These are phyloP conservation scores for Phaeosphaeria sp. DNA, from an alignment of 2,329 filamentous ascomycete species.

Conservation along the genomic window DNA sequence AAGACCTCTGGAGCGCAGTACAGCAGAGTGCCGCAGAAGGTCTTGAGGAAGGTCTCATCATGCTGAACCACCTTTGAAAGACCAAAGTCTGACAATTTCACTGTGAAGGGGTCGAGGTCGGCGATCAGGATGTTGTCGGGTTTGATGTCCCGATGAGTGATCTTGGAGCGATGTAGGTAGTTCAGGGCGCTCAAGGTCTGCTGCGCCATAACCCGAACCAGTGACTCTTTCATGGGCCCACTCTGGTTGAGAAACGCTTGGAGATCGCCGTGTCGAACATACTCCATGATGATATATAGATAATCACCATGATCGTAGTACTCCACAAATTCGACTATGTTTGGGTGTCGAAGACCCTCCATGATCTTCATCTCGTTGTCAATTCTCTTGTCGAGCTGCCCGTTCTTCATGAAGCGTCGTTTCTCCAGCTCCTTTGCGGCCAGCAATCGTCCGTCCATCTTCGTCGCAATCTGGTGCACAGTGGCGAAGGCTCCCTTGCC, in stretches of 20 bases:
- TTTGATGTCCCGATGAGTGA: constrained; percentile 98
- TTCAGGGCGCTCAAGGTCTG: constrained; percentile 83
- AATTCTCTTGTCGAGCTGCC: constrained; percentile 85
- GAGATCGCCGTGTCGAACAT: constrained; percentile 80
- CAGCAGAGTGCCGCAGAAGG: constrained; percentile 92
- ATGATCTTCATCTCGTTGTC: constrained; percentile 99
- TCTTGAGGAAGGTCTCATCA: constrained; percentile 89
- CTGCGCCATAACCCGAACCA: constrained; percentile 73
- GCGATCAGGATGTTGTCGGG: constrained; percentile 95
- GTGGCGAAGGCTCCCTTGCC: constrained; percentile 95
- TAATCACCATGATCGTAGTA: constrained; percentile 81
- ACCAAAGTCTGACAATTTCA: constrained; percentile 96
- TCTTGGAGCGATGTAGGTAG: constrained; percentile 85
- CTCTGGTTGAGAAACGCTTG: constrained; percentile 71
- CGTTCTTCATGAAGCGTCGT: constrained; percentile 90
- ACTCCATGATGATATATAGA: constrained; percentile 98
- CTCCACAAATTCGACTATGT: constrained; percentile 91
- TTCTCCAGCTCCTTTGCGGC: constrained; percentile 97
- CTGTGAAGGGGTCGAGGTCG: constrained; percentile 72
- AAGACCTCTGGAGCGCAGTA: constrained; percentile 99
- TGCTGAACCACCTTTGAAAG: constrained; percentile 93
- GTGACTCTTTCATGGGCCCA: constrained; percentile 68
- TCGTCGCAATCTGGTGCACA: constrained; percentile 88
- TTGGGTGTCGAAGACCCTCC: constrained; percentile 80
- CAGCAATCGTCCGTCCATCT: constrained; percentile 80